Conservation (phyloP, 1,284 basidiomycete genomes). For the Irpex rosettiformis region DNA sequence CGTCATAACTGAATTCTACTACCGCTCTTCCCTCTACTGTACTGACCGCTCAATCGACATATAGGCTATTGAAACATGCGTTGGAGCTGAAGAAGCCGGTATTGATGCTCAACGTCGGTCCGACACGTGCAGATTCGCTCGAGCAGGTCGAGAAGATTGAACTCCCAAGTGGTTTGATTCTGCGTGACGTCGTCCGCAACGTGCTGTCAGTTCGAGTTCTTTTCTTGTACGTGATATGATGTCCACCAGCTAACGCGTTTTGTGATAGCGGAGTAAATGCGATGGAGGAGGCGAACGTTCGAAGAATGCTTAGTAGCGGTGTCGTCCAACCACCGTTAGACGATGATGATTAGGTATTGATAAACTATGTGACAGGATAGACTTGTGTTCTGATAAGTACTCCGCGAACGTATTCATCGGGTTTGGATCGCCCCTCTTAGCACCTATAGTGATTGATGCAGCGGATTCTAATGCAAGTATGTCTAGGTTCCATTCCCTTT, state of each 20-base stretch:
- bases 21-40: no score
- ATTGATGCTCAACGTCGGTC: slow-evolving; percentile 81
- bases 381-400: not conserved
- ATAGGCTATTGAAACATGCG: slow-evolving; percentile 78
- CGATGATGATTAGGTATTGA: slow-evolving; percentile 24
- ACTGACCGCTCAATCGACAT: not conserved
- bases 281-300: slow-evolving; percentile 36
- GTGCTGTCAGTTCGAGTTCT: slow-evolving; percentile 47
- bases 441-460: no score
- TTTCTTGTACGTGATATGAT: not conserved
- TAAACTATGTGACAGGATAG: not conserved
- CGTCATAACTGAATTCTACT: not conserved
- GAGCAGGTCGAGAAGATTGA: slow-evolving; percentile 75
- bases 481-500: no score
- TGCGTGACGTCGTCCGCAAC: slow-evolving; percentile 56
- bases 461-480: no score
- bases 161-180: slow-evolving; percentile 62
- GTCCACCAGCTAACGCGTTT: not conserved
- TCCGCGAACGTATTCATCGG: not conserved
- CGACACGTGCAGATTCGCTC: slow-evolving; percentile 80
- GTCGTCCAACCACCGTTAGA: slow-evolving; percentile 42
- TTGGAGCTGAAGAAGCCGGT: slow-evolving; percentile 73
- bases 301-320: slow-evolving; percentile 48
- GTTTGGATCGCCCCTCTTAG: no score
- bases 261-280: slow-evolving; percentile 36